Evolutionary conservation across 495 filamentous ascomycete genomes (phyloP).

Genomic region (Trichoderma virens): DNA sequence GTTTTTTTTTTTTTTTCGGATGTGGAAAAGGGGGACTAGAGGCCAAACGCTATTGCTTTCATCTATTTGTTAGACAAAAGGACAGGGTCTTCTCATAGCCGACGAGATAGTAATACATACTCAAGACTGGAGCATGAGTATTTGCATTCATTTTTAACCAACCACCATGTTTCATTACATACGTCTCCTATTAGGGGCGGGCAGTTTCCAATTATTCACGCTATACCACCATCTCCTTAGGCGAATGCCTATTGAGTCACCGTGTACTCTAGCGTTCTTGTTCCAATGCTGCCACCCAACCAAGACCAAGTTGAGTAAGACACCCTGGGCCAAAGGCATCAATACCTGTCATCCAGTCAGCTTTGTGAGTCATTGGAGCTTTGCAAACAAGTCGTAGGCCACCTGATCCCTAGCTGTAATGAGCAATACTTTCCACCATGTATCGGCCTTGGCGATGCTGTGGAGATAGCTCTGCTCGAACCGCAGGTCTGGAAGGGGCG

Average conservation of each 20-base stretch:
- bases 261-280: constrained; percentile 57
- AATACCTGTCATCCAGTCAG: constrained; percentile 50
- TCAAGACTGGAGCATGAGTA: neutral
- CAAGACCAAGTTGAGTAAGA: constrained; percentile 71
- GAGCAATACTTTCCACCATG: constrained; percentile 66
- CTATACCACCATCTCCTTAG: constrained; percentile 84
- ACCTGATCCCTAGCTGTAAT: constrained; percentile 90
- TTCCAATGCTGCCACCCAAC: constrained; percentile 83
- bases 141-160: neutral
- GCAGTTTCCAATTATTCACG: constrained; percentile 69
- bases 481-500: constrained; percentile 83
- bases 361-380: neutral
- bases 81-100: neutral
- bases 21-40: neutral
- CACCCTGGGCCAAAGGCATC: constrained; percentile 74
- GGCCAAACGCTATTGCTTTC: neutral
- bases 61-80: neutral
- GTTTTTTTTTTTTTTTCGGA: too few species aligned
- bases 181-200: constrained; percentile 33
- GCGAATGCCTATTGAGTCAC: constrained; percentile 59
- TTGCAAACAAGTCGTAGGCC: constrained; percentile 11
- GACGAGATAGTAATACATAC: neutral
- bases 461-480: constrained; percentile 97
- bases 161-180: constrained; percentile 7
- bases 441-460: constrained; percentile 68